Evolutionary conservation across 306 rosid species (phyloP).

Genomic region (Cucumis hystrix): DNA sequence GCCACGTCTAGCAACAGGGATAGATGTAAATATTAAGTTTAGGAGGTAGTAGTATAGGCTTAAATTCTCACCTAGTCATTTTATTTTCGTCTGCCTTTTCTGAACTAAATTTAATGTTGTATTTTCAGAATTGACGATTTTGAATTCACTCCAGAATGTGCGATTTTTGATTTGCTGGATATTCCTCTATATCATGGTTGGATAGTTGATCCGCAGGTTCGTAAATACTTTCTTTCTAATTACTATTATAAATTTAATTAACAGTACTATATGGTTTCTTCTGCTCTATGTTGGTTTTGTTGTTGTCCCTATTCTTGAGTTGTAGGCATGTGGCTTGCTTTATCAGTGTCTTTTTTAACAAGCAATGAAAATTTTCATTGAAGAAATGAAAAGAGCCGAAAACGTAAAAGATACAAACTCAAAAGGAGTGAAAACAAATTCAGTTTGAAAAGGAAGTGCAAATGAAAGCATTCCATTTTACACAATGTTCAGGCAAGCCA

Average conservation of each 20-base stretch:
- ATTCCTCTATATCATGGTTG: conserved; percentile 97
- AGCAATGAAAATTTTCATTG: not conserved
- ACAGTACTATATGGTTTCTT: not conserved
- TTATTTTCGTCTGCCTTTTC: conserved; percentile 10
- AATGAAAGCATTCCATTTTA: not conserved
- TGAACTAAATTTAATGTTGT: conserved; percentile 11
- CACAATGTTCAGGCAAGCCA: not conserved
- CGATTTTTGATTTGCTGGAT: conserved; percentile 93
- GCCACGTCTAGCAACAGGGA: conserved; percentile 96
- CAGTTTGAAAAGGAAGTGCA: not conserved
- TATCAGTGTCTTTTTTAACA: not conserved
- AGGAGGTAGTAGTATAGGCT: conserved; percentile 56
- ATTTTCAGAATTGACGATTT: conserved; percentile 79
- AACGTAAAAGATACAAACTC: not conserved
- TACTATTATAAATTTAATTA: conserved; percentile 6
- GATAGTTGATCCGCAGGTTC: conserved; percentile 93
- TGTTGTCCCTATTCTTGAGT: not conserved
- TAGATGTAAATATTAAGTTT: conserved; percentile 90
- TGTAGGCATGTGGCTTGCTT: not conserved
- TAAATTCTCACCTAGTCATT: not conserved
- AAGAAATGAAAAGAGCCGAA: too few species aligned
- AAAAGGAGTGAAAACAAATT: not conserved
- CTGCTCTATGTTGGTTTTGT: not conserved
- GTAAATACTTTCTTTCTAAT: conserved; percentile 12
- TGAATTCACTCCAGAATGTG: conserved; percentile 96